Evolutionary conservation across 106 monocot genomes (phyloP).

Genomic region (Apostasia ramifera): DNA sequence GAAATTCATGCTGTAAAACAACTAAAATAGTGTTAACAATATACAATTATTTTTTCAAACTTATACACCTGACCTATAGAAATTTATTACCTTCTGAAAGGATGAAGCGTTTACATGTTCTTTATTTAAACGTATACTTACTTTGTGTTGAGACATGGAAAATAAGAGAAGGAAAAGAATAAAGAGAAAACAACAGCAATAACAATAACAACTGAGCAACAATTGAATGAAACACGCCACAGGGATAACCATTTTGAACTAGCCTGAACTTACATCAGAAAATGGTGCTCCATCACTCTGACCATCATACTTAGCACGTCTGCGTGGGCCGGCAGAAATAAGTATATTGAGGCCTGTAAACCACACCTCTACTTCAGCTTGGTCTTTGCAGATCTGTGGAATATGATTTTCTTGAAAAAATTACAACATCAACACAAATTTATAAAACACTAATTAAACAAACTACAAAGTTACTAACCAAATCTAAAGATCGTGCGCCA

Average conservation of each 20-base stretch:
- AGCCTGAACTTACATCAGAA: conserved; percentile 35
- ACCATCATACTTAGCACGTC: conserved; percentile 16
- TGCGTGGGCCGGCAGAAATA: conserved; percentile 22
- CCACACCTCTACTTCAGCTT: conserved; percentile 65
- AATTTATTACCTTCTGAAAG: no score
- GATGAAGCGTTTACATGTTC: no score
- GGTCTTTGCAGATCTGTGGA: conserved; percentile 58
- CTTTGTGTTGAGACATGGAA: no score
- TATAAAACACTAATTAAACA: not conserved
- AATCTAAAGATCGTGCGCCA: conserved; percentile 52
- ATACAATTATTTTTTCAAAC: no score
- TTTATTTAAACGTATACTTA: no score
- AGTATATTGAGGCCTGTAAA: conserved; percentile 43
- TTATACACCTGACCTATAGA: no score
- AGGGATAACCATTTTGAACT: not conserved
- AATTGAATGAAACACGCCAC: not conserved
- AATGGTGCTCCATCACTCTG: conserved; percentile 20
- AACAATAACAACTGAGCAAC: not conserved
- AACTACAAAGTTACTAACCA: conserved; percentile 18
- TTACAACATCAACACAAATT: not conserved
- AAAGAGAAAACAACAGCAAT: not conserved
- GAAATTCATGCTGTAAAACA: no score
- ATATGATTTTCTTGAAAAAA: not conserved
- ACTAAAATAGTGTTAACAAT: no score
- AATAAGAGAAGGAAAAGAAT: not conserved